phyloP scores from a whole-genome alignment of 2,329 filamentous ascomycete species.

The Uncinocarpus reesii region DNA sequence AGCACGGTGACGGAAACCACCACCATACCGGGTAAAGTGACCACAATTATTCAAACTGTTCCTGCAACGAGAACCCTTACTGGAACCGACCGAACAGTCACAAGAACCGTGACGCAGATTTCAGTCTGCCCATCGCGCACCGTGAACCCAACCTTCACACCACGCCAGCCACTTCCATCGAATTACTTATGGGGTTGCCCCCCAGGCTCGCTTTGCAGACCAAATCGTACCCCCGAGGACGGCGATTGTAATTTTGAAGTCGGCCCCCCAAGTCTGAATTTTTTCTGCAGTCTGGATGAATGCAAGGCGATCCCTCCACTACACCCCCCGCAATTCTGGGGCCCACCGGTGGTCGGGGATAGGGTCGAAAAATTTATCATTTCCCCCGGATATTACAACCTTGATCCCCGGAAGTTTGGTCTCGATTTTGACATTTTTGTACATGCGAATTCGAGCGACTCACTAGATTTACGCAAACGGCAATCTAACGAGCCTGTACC shows the following conservation, averaged over 20 bases:
- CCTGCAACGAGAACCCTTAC: conserved; percentile 15
- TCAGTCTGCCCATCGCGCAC: conserved; percentile 25
- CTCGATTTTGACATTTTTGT: conserved; percentile 54
- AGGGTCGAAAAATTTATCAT: conserved; percentile 41
- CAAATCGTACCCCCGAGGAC: conserved; percentile 22
- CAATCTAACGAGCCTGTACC: conserved; percentile 32
- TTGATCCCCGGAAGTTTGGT: conserved; percentile 54
- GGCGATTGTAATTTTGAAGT: conserved; percentile 33
- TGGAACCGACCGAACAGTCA: conserved; percentile 6
- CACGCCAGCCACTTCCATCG: conserved; percentile 20
- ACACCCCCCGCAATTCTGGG: conserved; percentile 23
- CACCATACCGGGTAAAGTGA: conserved; percentile 16
- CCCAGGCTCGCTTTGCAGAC: conserved; percentile 36
- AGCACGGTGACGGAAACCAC: conserved; percentile 16
- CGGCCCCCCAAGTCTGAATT: conserved; percentile 32
- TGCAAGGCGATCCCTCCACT: conserved; percentile 30
- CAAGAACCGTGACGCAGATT: conserved; percentile 13
- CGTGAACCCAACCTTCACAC: conserved; percentile 26
- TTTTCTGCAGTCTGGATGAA: conserved; percentile 32
- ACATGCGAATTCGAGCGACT: conserved; percentile 20
- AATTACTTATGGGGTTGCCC: conserved; percentile 34
- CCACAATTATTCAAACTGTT: conserved; percentile 13
- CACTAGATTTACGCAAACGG: conserved; percentile 27
- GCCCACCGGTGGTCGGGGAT: conserved; percentile 19
- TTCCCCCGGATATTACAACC: conserved; percentile 51